Evolutionary conservation across 1,284 basidiomycete species (phyloP).

Genomic region (Cryptococcus sp.): DNA sequence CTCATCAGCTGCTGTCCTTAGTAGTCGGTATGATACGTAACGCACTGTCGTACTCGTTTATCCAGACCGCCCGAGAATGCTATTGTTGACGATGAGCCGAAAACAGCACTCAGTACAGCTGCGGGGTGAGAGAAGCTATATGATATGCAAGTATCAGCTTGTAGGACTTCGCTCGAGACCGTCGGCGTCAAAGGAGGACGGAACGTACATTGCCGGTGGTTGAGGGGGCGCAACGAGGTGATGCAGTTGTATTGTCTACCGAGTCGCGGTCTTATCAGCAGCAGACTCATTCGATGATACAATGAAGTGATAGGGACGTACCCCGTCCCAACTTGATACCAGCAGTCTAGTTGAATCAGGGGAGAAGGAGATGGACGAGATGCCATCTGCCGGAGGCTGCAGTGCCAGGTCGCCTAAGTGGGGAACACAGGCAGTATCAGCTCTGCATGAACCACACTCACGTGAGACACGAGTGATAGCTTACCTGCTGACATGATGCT

Average conservation of each 20-base stretch:
- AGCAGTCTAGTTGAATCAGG: conserved; percentile 75
- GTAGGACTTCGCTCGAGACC: conserved; percentile 2
- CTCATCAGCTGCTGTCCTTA: not conserved
- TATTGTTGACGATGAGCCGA: conserved; percentile 49
- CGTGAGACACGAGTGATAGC: not conserved
- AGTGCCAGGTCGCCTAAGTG: conserved; percentile 45
- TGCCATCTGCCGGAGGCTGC: conserved; percentile 77
- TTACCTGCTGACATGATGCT: conserved; percentile 39
- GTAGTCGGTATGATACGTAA: conserved; percentile 4
- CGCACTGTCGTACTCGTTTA: conserved; percentile 59
- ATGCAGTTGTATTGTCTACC: conserved; percentile 52
- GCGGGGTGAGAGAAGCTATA: conserved; percentile 45
- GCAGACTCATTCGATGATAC: not conserved
- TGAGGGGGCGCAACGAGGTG: conserved; percentile 37
- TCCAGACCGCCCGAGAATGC: conserved; percentile 56
- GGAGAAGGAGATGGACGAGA: conserved; percentile 79
- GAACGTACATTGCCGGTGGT: conserved; percentile 41
- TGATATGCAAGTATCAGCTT: not conserved
- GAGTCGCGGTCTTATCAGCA: conserved; percentile 15
- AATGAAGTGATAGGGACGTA: conserved; percentile 54
- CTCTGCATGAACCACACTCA: not conserved
- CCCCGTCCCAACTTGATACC: conserved; percentile 85
- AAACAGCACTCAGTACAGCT: conserved; percentile 51
- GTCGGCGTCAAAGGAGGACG: conserved; percentile 5
- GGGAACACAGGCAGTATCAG: conserved; percentile 5